Base-by-base conservation (phyloP, 2,329 filamentous ascomycete species). In the Alternaria atra region DNA sequence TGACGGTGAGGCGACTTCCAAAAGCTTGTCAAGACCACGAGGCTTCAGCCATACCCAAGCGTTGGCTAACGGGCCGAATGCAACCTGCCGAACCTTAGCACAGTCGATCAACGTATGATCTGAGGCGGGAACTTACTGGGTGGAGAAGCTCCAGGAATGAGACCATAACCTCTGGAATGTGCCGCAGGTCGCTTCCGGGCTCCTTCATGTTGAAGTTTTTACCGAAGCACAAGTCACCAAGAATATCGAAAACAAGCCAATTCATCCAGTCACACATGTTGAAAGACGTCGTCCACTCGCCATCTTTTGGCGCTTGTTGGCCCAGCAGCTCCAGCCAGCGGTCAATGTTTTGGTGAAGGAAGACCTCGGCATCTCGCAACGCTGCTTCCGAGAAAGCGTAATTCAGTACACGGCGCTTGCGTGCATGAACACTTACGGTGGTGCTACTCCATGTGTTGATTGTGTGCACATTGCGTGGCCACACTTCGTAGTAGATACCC, bases 221-320 rank as follows among this genome's bases (percentile, higher is more conserved):
- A 9, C 77, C 77, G 60, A 80, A 78, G 55, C 73, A 76, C 9
- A 81, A 67, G 52, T 82, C 80, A 27, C 80, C 80, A 66, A 84
- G 81, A 48, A 84, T 77, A 54, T 84, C 82, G 60, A 83, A 80
- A 20, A 79, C 75, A 35, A 84, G 71, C 61, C 73, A 81, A 39
- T 76, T 68, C 37, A 68, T 55, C 58, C 61, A 67, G 27, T 69
- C 63, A 27, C 55, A 52, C 64, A 72, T 69, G 44, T 71, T 62
- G 32, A 67, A 44, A 12, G 66, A 46, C 8, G 51, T 30, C 0
- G 60, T 60, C 67, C 66, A 68, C 30, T 63, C 62, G 10, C 55
- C 60, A 20, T 55, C 42, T 15, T 57, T 65, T 6, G 61, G 34
- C 57, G 44, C 54, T 43, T 60, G 29, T 40, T 51, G 17, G 4